Evolutionary conservation across 2,329 filamentous ascomycete species (phyloP), one percentile per base, ranked within the genome.

Genomic region (Trichoderma atrobrunneum): DNA sequence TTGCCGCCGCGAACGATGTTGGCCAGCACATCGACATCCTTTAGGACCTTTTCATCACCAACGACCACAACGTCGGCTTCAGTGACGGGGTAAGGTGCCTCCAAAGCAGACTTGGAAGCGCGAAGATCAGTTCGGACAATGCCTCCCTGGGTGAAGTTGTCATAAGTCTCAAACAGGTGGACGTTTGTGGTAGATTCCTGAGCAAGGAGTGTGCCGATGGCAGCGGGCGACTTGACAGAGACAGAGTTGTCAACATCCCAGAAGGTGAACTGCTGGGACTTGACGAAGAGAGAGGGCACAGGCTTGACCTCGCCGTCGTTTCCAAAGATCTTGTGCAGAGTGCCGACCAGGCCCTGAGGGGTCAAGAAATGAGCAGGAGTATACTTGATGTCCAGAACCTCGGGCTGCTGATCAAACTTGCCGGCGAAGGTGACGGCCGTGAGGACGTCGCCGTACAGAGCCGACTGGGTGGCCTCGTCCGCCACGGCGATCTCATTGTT

Each of bases 401-500:
- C 82, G 3, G 90, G 93, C 68, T 87, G 83, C 65, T 87, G 82
- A 67, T 88, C 84, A 81, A 90, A 91, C 78, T 89, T 88, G 76
- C 88, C 87, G 26, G 92, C 91, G 81, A 98, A 97, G 48, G 93
- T 90, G 67, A 97, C 86, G 24, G 95, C 89, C 10, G 95, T 93
- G 70, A 98, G 85, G 5, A 98, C 93, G 81, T 99, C 96, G n/a
- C 91, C 90, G 81, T 95, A 98, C 3, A 99, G 89, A 21, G 89
- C 88, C n/a, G 96, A 98, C 80, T 93, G 93, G 66, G 93, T 84
- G 18, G 91, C 91, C 69, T 88, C 82, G 79, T 98, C 95, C 54
- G 89, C 85, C 7, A 96, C 92, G 72, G 91, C 90, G 72, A 88
- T 85, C 74, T 93, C 88, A 76, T 93, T 90, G 74, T 87, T 83